Evolutionary conservation across 306 rosid species (phyloP), one percentile per base, ranked within the genome.

Genomic region (Dicorynia guianensis): DNA sequence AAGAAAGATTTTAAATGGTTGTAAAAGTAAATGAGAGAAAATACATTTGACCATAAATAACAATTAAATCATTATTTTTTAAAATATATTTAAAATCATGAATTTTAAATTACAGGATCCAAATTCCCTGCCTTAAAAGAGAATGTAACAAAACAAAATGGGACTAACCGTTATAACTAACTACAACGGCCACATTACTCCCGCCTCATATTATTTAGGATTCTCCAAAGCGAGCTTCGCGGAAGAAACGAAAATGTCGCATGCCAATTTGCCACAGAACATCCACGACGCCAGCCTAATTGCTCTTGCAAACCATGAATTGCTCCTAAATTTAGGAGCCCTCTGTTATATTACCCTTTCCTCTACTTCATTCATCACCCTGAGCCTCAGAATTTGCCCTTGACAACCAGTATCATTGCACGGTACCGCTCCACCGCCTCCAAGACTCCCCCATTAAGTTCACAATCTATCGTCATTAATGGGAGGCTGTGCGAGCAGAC

Each of bases 401-500:
- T 35, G 9, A 18, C 36, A 33, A 17, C 17, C 17, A 46, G 15
- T 5, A 9, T 6, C 25, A 15, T 15, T 43, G 43, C 8, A 19
- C 38, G 34, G 13, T 17, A 49, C 39, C 80, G 13, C 46, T 67
- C 36, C 54, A 14, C 34, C 78, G 47, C 77, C 75, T 48, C 35
- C 80, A 53, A 14, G 47, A 42, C 1, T 59, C 75, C 43, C 76
- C 33, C 63, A 11, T 48, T 43, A 7, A 3, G 3, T 72, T 11
- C 14, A 57, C 14, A 30, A 43, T 66, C 1, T 20, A 60, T 42
- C 40, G n/a, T 8, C 62, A 49, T 73, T 12, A 60, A 89, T 89
- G 93, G 89, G 93, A 80, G 93, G 85, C 58, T 89, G 93, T 80
- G 89, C 91, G 63, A 82, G 89, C 83, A 84, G 57, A 73, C 88